Evolutionary conservation across 2,329 filamentous ascomycete species (phyloP).

Genomic region (Fusarium abutilonis): DNA sequence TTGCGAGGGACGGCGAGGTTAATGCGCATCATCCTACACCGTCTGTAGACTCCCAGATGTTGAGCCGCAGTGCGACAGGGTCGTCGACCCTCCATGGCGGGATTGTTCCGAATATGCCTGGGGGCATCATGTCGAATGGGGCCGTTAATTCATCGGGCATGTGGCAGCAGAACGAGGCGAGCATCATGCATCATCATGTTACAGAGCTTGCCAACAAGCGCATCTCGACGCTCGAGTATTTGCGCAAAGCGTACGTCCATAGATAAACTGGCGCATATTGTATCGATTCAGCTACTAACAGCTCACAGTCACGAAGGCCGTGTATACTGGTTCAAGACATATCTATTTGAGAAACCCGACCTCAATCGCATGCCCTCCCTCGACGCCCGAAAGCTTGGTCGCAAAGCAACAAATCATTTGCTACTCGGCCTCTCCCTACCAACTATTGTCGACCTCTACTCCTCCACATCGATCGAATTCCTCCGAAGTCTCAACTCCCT

Average conservation of each 20-base stretch:
- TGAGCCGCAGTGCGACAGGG: constrained; percentile 54
- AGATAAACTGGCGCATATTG: no score
- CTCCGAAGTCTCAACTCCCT: constrained; percentile 86
- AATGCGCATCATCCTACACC: constrained; percentile 27
- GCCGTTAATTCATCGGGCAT: constrained; percentile 37
- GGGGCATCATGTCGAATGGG: constrained; percentile 23
- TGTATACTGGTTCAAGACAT: constrained; percentile 98
- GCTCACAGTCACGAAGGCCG: constrained; percentile 82
- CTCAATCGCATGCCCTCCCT: constrained; percentile 86
- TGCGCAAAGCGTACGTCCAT: constrained; percentile 82
- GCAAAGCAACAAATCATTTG: constrained; percentile 92
- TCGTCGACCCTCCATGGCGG: constrained; percentile 47
- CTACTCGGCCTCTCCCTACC: constrained; percentile 92
- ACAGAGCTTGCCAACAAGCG: constrained; percentile 90
- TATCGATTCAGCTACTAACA: not conserved
- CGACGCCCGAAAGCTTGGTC: constrained; percentile 82
- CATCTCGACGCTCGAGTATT: constrained; percentile 92
- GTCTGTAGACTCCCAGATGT: constrained; percentile 55
- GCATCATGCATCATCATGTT: constrained; percentile 69
- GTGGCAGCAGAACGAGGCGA: constrained; percentile 58
- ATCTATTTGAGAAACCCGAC: constrained; percentile 87
- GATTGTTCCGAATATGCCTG: constrained; percentile 25
- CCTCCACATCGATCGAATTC: constrained; percentile 82
- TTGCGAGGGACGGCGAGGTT: constrained; percentile 24
- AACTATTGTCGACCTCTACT: constrained; percentile 87